These are phyloP conservation scores for Curvularia verruculosa DNA, from an alignment of 2,329 filamentous ascomycete species.

Conservation along the genomic window DNA sequence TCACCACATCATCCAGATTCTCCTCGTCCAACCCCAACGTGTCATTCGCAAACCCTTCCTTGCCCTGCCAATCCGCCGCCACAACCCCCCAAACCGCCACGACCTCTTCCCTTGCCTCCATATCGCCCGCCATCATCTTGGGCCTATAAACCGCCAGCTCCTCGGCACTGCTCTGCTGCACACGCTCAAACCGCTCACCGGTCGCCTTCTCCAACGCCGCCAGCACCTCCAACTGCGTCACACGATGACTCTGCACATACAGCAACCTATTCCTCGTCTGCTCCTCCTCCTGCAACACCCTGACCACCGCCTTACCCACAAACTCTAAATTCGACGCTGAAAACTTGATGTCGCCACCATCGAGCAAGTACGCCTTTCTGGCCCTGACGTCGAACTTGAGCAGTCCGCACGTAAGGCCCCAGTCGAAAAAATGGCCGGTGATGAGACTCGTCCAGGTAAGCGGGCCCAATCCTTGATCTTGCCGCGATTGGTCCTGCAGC, in stretches of 20 bases:
- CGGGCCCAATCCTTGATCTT: constrained; percentile 33
- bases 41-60: constrained; percentile 41
- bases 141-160: constrained; percentile 32
- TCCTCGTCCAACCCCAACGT: constrained; percentile 42
- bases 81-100: constrained; percentile 46
- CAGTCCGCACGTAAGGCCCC: constrained; percentile 57
- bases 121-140: constrained; percentile 44
- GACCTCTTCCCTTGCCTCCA: constrained; percentile 40
- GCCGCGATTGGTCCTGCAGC: constrained; percentile 52
- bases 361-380: constrained; percentile 61
- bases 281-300: constrained; percentile 53
- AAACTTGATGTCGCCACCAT: constrained; percentile 63
- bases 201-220: constrained; percentile 61
- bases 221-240: constrained; percentile 66
- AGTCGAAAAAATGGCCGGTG: constrained; percentile 67
- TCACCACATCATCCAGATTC: constrained; percentile 39
- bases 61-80: constrained; percentile 42
- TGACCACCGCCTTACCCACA: constrained; percentile 61
- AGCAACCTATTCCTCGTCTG: constrained; percentile 65
- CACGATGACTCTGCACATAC: constrained; percentile 63
- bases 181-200: constrained; percentile 58
- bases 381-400: constrained; percentile 60
- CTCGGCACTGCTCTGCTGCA: constrained; percentile 47
- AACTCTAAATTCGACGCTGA: constrained; percentile 60
- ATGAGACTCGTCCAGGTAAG: constrained; percentile 68